Evolutionary conservation across 202 grass and related monocot species (phyloP).

Genomic region (Eragrostis tef): DNA sequence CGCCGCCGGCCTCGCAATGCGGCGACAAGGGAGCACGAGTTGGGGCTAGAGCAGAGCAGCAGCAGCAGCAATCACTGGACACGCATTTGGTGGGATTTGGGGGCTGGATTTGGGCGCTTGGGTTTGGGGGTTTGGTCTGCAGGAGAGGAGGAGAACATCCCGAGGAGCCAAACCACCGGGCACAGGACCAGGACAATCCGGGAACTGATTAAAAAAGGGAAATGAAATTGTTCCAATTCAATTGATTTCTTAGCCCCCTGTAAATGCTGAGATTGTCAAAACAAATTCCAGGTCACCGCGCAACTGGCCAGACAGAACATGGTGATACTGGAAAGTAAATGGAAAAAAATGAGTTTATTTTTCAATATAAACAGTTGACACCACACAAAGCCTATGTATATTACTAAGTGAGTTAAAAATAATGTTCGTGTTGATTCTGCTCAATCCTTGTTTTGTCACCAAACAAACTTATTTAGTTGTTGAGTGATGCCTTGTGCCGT

Average conservation of each 20-base stretch:
- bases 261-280: not conserved
- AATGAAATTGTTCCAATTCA: not conserved
- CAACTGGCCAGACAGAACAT: not conserved
- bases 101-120: slow-evolving; percentile 38
- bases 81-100: slow-evolving; percentile 48
- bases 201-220: not conserved
- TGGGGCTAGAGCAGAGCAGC: slow-evolving; percentile 16
- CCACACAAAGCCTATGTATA: not conserved
- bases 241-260: slow-evolving; percentile 19
- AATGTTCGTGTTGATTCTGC: too few species aligned
- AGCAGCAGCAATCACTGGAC: slow-evolving; percentile 32
- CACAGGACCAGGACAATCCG: slow-evolving; percentile 11
- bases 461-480: not conserved
- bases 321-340: not conserved
- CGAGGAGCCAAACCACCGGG: slow-evolving; percentile 49
- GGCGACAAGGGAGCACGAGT: not conserved
- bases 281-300: not conserved
- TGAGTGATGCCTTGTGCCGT: not conserved
- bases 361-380: not conserved
- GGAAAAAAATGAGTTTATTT: not conserved
- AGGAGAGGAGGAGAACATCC: slow-evolving; percentile 49
- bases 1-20: slow-evolving; percentile 49
- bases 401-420: not conserved
- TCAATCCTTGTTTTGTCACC: too few species aligned
- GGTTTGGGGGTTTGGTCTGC: slow-evolving; percentile 47